Evolutionary conservation across 1,284 basidiomycete species (phyloP).

Genomic region (Microbotryum scabiosae): DNA sequence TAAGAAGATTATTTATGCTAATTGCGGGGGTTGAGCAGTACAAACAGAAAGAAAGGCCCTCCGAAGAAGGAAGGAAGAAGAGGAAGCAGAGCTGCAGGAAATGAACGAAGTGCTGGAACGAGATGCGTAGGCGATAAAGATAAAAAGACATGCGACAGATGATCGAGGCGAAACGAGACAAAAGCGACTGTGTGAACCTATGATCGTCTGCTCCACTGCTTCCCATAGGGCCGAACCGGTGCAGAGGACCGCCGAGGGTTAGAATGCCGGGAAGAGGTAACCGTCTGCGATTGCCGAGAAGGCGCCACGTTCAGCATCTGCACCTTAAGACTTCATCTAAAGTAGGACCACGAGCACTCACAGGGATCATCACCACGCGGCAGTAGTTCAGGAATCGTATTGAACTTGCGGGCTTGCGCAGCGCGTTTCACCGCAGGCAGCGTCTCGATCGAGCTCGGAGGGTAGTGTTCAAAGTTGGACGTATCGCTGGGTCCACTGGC

Average conservation of each 20-base stretch:
- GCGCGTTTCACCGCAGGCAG: slow-evolving; percentile 34
- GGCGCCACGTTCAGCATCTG: neutral
- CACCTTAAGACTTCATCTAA: neutral
- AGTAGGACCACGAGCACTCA: neutral
- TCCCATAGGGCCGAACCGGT: neutral
- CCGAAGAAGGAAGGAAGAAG: neutral
- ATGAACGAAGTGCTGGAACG: neutral
- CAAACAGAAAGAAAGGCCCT: neutral
- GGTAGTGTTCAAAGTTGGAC: slow-evolving; percentile 37
- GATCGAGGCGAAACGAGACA: neutral
- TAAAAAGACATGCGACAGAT: neutral
- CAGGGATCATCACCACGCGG: slow-evolving; percentile 17
- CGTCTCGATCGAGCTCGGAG: slow-evolving; percentile 22
- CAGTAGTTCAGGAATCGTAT: slow-evolving; percentile 6
- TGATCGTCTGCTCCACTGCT: neutral
- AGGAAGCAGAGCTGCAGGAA: neutral
- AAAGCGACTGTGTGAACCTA: neutral
- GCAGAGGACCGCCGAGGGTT: neutral
- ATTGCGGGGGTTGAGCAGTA: neutral
- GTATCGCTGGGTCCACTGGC: slow-evolving; percentile 30
- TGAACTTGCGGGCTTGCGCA: slow-evolving; percentile 13
- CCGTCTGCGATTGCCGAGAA: slow-evolving; percentile 3
- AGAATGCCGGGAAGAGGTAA: slow-evolving; percentile 26
- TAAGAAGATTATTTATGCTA: no score
- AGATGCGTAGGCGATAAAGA: neutral